Base-by-base conservation (phyloP, 2,329 filamentous ascomycete species). In the Magnaporthiopsis incrustans region DNA sequence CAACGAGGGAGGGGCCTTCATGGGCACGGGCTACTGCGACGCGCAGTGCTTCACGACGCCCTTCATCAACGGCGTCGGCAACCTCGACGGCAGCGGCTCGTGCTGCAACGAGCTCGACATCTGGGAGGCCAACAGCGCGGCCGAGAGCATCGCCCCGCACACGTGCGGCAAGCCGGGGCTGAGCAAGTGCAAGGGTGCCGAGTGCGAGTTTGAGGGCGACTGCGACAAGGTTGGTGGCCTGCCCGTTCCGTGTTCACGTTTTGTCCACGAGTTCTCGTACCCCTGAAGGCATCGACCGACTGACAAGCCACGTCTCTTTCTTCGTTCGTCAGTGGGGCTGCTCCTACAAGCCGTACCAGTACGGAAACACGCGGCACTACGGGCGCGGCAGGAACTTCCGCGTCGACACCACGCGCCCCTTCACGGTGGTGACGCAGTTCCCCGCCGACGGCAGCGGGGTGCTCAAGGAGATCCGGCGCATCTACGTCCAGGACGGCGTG, bases 1-100 rank as follows among this genome's bases (percentile, higher is more conserved):
- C 44, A 83, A 83, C 74, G 78, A 78, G 64, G 83, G 80, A 58
- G 84, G 83, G 66, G 83, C 83, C 30, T 75, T 79, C 64, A 84
- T 83, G 66, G 83, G 83, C 57, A 83, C 81, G 7, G 83, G 84
- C 7, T 85, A 86, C 73, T 86, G 83, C 65, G 81, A 83, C 68
- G 77, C 81, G 14, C 81, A 83, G 71, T 83, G 81, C 71, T 74
- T 74, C 57, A 81, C 79, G 70, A 58, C 58, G 22, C 58, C 65
- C n/a, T 77, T 79, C 64, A 66, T 67, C 64, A 68, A 69, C 60
- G 67, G 74, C 60, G 57, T 67, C 25, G 58, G 53, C 70, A 78
- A 78, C 67, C 67, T 77, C 59, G 70, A 73, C 56, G 70, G 67
- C 59, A 66, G 75, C 35, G 77, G 77, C 63, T 69, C 76, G 14